Evolutionary conservation across 768 basidiomycete species (phyloP).

Genomic region (Leccinellum luteum): DNA sequence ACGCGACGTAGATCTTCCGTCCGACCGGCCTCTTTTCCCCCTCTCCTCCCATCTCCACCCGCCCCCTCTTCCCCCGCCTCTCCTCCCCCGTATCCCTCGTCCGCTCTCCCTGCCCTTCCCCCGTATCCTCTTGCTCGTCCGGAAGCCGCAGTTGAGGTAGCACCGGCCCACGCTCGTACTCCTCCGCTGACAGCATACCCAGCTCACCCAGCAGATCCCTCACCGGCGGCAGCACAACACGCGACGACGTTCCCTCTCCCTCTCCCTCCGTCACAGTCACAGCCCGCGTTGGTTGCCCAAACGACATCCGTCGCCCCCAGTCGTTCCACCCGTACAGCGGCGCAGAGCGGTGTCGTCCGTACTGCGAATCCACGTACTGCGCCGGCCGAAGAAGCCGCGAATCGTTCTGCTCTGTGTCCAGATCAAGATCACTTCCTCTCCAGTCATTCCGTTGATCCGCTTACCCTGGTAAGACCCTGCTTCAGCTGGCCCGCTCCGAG

Average conservation of each 20-base stretch:
- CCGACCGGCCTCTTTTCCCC: conserved; percentile 23
- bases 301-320: conserved; percentile 22
- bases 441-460: conserved; percentile 1
- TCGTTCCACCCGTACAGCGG: conserved; percentile 26
- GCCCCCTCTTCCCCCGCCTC: conserved; percentile 19
- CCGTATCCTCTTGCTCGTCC: conserved; percentile 12
- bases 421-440: conserved; percentile 2
- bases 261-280: conserved; percentile 8
- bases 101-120: conserved; percentile 17
- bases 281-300: conserved; percentile 14
- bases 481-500: conserved; percentile 3
- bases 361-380: conserved; percentile 17
- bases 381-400: conserved; percentile 18
- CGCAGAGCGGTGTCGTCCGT: conserved; percentile 25
- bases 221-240: conserved; percentile 30
- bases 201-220: conserved; percentile 25
- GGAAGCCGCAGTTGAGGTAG: conserved; percentile 30
- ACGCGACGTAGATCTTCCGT: conserved; percentile 50
- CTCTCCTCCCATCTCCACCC: conserved; percentile 11
- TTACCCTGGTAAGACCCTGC: conserved; percentile 21
- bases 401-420: conserved; percentile 18
- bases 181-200: conserved; percentile 14
- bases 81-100: conserved; percentile 4
- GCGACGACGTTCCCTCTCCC: conserved; percentile 21
- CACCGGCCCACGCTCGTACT: conserved; percentile 23